Base-by-base conservation (phyloP, 2,329 filamentous ascomycete species). In the Calonectria crousiana region DNA sequence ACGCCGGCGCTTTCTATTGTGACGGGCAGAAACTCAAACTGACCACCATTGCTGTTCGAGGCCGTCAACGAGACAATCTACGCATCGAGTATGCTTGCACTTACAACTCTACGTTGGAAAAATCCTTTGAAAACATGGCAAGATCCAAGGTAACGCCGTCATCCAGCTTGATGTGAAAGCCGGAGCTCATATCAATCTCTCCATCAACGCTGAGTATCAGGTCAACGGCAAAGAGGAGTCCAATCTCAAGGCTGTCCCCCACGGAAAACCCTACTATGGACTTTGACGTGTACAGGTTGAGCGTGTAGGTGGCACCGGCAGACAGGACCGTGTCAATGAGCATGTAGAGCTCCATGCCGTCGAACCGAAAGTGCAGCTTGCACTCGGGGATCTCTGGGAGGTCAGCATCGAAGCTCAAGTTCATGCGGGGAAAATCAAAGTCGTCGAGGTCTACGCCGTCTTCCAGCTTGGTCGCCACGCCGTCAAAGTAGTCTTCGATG, bases 21-120 rank as follows among this genome's bases (percentile, higher is more conserved):
- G 4, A 92, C 88, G 0, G 90, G 90, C 1, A 92, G 85, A 71
- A 91, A 91, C 71, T 91, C 89, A 73, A 91, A 91, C 18, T 85
- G 80, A 0, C 87, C 90, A 8, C 89, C 89, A 5, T 88, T 86
- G 56, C 89, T 90, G 70, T 49, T 8, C 66, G 13, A 69, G 20
- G 18, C 23, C 34, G 26, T 52, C 16, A 44, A 47, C 20, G 32
- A 28, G 14, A 20, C 10, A 5, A 6, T 20, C 20, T 3, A 20
- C 6, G 16, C 4, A 20, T 9, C 18, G 4, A 16, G 30, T 9
- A 16, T 41, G 34, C 18, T 41, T 36, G 32, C 23, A 83, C 89
- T 86, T 83, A 91, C 89, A 90, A 85, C 4, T 80, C 84, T 10
- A 91, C 82, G 1, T 83, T 82, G 0, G 89, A 87, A 0, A 91